Evolutionary conservation across 345 rosid genomes (phyloP).

Genomic region (Dovyalis caffra): DNA sequence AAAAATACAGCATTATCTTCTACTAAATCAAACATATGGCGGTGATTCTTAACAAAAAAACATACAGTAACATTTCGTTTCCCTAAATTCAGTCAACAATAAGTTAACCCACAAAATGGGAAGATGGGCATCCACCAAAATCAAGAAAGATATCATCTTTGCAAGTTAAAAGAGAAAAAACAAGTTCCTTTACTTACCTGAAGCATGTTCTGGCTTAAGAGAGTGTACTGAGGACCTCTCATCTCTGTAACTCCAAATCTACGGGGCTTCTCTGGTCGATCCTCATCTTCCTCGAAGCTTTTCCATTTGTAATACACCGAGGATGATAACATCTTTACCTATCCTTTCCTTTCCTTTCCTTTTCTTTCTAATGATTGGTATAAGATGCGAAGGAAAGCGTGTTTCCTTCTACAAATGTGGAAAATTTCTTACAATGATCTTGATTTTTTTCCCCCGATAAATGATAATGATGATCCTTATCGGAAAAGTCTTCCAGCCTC

Average conservation of each 20-base stretch:
- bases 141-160: neutral
- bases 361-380: too few species aligned
- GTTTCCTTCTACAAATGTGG: too few species aligned
- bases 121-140: neutral
- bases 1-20: neutral
- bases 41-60: neutral
- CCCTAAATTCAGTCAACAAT: neutral
- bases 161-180: neutral
- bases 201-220: slow-evolving; percentile 61
- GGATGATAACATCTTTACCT: slow-evolving; percentile 31
- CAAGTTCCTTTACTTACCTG: slow-evolving; percentile 37
- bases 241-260: slow-evolving; percentile 89
- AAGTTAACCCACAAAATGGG: neutral
- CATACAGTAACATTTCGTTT: neutral
- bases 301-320: slow-evolving; percentile 61
- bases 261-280: slow-evolving; percentile 92
- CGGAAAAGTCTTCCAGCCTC: neutral
- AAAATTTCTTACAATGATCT: neutral
- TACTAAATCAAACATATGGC: neutral
- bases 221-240: slow-evolving; percentile 67
- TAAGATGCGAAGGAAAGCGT: neutral
- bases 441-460: neutral
- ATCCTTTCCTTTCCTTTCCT: neutral
- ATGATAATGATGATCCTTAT: neutral
- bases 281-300: slow-evolving; percentile 73